Evolutionary conservation across 106 monocot genomes (phyloP).

Genomic region (Acorus calamus): DNA sequence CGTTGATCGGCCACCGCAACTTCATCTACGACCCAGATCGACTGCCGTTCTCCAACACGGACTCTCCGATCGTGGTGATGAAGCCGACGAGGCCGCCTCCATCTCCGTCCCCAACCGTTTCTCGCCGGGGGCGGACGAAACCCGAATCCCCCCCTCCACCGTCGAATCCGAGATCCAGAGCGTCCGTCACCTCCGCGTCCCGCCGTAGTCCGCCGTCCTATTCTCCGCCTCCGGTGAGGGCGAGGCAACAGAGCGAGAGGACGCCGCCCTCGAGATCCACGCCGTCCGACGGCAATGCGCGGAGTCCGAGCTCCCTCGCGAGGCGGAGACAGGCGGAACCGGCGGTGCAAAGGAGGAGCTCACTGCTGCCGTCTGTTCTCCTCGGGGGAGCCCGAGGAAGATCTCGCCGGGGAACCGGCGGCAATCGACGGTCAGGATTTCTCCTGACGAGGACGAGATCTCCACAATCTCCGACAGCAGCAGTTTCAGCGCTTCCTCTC

Average conservation of each 20-base stretch:
- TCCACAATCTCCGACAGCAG: constrained; percentile 39
- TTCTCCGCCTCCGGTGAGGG: no score
- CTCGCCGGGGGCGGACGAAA: neutral
- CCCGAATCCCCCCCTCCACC: neutral
- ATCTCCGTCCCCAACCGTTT: constrained; percentile 2
- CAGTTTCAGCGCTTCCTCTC: constrained; percentile 21
- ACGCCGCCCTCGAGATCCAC: no score
- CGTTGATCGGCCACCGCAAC: neutral
- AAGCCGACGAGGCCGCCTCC: constrained; percentile 20
- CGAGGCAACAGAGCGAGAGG: no score
- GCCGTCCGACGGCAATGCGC: neutral
- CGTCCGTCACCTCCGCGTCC: no score
- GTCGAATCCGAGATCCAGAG: no score
- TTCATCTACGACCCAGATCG: neutral
- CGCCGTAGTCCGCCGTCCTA: no score
- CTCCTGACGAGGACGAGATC: constrained; percentile 25
- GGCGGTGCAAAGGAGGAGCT: neutral
- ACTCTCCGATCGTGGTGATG: constrained; percentile 62
- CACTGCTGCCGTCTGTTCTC: constrained; percentile 15
- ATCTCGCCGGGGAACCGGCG: constrained; percentile 13
- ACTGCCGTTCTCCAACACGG: neutral
- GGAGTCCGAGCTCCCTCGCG: constrained; percentile 12
- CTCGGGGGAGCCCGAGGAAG: constrained; percentile 13
- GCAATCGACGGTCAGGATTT: constrained; percentile 1
- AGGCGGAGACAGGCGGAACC: constrained; percentile 16